These are phyloP conservation scores for Grigorovia jiainica DNA, from an alignment of 805 yeast species.

Conservation along the genomic window DNA sequence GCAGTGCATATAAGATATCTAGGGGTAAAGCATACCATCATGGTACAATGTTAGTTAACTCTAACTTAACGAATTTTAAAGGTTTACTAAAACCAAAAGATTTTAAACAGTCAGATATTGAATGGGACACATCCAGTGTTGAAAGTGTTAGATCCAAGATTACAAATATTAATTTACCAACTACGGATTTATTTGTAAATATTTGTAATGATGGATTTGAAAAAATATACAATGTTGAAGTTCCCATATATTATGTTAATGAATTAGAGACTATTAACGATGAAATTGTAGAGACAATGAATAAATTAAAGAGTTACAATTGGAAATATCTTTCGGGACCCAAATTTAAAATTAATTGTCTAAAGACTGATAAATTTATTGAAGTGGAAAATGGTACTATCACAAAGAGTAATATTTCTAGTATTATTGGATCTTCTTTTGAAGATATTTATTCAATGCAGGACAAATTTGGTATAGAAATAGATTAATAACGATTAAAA, in stretches of 20 bases:
- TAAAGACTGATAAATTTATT: constrained; percentile 10
- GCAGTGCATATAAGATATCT: constrained; percentile 85
- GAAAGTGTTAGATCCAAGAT: constrained; percentile 79
- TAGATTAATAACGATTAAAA: background rate
- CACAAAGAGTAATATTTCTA: background rate
- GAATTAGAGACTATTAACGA: constrained; percentile 22
- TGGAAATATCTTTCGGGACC: constrained; percentile 81
- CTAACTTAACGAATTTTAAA: constrained; percentile 51
- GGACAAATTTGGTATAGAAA: background rate
- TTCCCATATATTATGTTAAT: constrained; percentile 24
- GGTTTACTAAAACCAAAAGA: constrained; percentile 44
- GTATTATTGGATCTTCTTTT: background rate
- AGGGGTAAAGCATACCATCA: constrained; percentile 83
- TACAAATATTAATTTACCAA: constrained; percentile 46
- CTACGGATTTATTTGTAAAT: constrained; percentile 24
- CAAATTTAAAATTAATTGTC: constrained; percentile 47
- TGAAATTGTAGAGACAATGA: constrained; percentile 34
- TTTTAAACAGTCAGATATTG: constrained; percentile 33
- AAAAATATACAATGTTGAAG: constrained; percentile 9
- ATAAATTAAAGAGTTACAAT: constrained; percentile 45
- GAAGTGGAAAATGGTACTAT: constrained; percentile 1
- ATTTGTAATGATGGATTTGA: constrained; percentile 22
- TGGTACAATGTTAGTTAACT: constrained; percentile 82
- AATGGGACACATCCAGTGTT: constrained; percentile 42
- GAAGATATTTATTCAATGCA: background rate